A percentile compares a stretch with the other conserved stretches of the same genome.
phyloP scores from a whole-genome alignment of 495 filamentous ascomycete genomes.

The Tuber brumale region DNA sequence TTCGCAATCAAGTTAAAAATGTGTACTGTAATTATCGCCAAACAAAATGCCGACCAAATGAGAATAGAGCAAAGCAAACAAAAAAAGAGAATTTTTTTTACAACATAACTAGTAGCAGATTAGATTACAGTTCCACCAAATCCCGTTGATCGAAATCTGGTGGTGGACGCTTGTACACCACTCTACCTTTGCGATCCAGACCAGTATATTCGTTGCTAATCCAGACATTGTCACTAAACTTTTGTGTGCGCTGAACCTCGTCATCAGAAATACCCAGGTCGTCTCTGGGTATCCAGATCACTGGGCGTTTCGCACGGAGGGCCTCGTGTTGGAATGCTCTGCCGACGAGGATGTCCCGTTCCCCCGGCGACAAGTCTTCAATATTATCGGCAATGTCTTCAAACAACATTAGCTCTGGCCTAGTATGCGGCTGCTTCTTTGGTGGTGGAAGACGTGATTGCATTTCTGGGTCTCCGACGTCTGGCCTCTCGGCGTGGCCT shows the following conservation, averaged over 20 bases:
- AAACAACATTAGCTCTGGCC: conserved; percentile 68
- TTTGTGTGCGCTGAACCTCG: conserved; percentile 70
- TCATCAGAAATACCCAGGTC: conserved; percentile 87
- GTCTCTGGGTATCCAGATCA: conserved; percentile 91
- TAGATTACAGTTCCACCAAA: conserved; percentile 65
- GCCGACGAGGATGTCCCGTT: conserved; percentile 77
- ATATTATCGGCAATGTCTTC: conserved; percentile 82
- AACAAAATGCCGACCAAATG: not conserved
- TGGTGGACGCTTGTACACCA: conserved; percentile 81
- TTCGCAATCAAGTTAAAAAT: not conserved
- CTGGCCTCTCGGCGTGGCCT: conserved; percentile 10
- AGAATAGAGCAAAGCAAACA: not conserved
- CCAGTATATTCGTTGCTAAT: conserved; percentile 88
- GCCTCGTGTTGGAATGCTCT: conserved; percentile 89
- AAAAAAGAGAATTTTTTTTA: not conserved
- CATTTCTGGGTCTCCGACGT: conserved; percentile 8
- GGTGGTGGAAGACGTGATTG: conserved; percentile 43
- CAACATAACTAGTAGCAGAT: not conserved
- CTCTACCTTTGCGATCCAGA: conserved; percentile 71
- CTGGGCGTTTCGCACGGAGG: conserved; percentile 73
- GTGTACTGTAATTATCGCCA: not conserved
- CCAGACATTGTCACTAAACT: conserved; percentile 74
- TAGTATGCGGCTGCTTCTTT: conserved; percentile 53
- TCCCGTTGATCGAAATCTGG: conserved; percentile 91
- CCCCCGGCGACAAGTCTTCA: conserved; percentile 86